Base-by-base conservation (phyloP, 768 basidiomycete genomes). In the Scleroderma bovista region DNA sequence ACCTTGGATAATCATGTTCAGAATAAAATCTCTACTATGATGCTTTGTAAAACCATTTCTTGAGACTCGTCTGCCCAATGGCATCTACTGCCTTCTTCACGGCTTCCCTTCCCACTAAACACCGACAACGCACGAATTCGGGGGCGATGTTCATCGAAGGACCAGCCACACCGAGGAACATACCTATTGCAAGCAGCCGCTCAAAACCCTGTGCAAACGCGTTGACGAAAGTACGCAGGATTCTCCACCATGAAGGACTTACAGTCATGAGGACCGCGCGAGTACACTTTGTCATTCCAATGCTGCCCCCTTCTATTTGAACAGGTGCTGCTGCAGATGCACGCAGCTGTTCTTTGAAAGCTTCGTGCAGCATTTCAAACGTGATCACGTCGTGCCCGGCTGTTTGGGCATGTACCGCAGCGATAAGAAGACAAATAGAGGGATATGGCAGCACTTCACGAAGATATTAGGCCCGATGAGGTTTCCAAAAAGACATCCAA, bases 311-410 rank as follows among this genome's bases (percentile, higher is more conserved):
- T 54, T 81, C 80, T 38, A 89, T 64, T 46, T 84, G 82, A 17
- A 92, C 78, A 1, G 90, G 89, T 0, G 88, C 87, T 8, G 84
- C 79, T 10, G 75, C 74, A 6, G 88, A 86, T 19, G 81, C 75
- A 19, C 84, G 81, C 17, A 87, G 76, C 66, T 89, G 86, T 53
- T 83, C 78, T 19, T 81, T 79, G 63, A 93, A 93, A 29, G 75
- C 74, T 46, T 90, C 88, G 53, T 86, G 77, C 8, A 95, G 77
- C 84, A 94, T 92, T 59, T 94, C 91, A 61, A 98, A 95, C 26
- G 89, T 97, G 67, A 96, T 83, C 13, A 71, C 70, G 17, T 86
- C 75, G 51, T 93, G 85, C 0, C 93, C 93, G 6, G 81, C 80
- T 10, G 83, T 84, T 22, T 81, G 70, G 4, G 82, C 75, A 60